Conservation (phyloP, 2,329 filamentous ascomycete genomes). For the Aspergillus glaucus region DNA sequence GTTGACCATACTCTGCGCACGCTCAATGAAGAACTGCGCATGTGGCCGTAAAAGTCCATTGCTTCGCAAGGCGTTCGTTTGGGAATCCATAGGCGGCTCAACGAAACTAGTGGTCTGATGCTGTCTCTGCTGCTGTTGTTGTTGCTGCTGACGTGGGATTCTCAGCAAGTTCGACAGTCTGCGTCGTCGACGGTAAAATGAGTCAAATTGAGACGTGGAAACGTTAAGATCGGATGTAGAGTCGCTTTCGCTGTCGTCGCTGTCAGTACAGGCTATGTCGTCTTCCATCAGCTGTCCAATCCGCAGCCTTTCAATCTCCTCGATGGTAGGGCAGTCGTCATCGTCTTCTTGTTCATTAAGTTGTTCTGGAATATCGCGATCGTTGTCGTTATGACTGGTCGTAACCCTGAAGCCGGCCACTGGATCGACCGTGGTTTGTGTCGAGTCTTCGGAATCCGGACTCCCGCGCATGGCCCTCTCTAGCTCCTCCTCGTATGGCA, state of each 20-base stretch:
- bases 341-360: constrained; percentile 27
- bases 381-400: constrained; percentile 30
- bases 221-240: constrained; percentile 12
- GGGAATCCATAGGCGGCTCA: constrained; percentile 12
- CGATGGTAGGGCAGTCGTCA: constrained; percentile 14
- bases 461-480: constrained; percentile 21
- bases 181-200: constrained; percentile 20
- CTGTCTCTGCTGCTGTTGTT: constrained; percentile 13
- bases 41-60: constrained; percentile 59
- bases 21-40: constrained; percentile 76
- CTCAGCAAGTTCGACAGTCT: constrained; percentile 21
- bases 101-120: constrained; percentile 21
- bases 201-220: constrained; percentile 5
- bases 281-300: constrained; percentile 20
- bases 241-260: constrained; percentile 27
- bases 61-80: background rate
- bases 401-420: constrained; percentile 29
- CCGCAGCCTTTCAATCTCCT: constrained; percentile 20
- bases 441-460: constrained; percentile 17
- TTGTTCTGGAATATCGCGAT: constrained; percentile 28
- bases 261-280: constrained; percentile 26
- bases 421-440: constrained; percentile 18
- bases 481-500: constrained; percentile 36
- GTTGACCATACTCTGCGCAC: constrained; percentile 75
- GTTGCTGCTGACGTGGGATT: constrained; percentile 13